phyloP scores from a whole-genome alignment of 2,329 filamentous ascomycete genomes.

The Fusarium sp. region DNA sequence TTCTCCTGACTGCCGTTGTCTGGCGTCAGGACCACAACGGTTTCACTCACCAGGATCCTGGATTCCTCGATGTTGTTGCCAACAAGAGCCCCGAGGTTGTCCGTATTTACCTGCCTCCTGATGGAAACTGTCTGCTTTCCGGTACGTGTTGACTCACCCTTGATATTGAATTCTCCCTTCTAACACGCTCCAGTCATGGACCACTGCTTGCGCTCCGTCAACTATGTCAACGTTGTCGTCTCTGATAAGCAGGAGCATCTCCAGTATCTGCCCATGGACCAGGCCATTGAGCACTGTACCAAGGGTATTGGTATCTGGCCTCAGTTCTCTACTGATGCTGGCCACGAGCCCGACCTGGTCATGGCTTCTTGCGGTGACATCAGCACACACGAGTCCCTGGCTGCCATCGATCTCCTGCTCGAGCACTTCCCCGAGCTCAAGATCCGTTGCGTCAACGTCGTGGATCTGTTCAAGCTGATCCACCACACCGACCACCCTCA shows the following conservation, averaged over 20 bases:
- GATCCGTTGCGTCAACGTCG: constrained; percentile 83
- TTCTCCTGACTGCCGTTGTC: constrained; percentile 81
- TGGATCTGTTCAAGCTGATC: constrained; percentile 85
- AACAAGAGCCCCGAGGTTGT: constrained; percentile 86
- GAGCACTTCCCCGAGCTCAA: constrained; percentile 78
- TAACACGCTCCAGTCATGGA: constrained; percentile 67
- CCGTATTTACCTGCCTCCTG: constrained; percentile 83
- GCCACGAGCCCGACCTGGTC: constrained; percentile 77
- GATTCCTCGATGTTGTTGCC: constrained; percentile 82
- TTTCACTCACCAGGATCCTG: constrained; percentile 85
- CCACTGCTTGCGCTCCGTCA: constrained; percentile 78
- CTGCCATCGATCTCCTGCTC: constrained; percentile 80
- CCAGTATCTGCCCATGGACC: constrained; percentile 80
- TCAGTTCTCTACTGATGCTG: constrained; percentile 78
- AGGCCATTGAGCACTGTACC: constrained; percentile 80
- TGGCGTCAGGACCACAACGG: constrained; percentile 89
- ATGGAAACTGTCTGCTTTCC: constrained; percentile 82
- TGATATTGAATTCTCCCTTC: background rate
- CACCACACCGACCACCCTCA: constrained; percentile 78
- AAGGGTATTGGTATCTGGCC: constrained; percentile 85
- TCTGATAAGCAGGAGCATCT: constrained; percentile 84
- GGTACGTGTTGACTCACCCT: constrained; percentile 40
- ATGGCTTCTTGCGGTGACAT: constrained; percentile 84
- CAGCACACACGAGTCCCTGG: constrained; percentile 78
- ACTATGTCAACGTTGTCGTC: constrained; percentile 86